Conservation (phyloP, 1,284 basidiomycete genomes). For the Ustilago trichophora region DNA sequence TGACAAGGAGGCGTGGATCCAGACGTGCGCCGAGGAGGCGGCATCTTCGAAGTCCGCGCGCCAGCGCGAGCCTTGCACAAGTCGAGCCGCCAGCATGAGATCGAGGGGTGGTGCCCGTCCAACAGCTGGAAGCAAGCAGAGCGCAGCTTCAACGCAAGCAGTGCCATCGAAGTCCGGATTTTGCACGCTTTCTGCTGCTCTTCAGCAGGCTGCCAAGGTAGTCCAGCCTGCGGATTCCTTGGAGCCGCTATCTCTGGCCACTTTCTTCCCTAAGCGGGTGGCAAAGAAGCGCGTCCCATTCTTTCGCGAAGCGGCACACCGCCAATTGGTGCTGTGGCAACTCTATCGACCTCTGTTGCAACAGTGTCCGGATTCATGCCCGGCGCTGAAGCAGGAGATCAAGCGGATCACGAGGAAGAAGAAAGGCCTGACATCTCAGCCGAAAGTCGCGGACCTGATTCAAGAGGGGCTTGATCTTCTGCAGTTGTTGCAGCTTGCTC, state of each 20-base stretch:
- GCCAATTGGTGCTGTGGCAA: constrained; percentile 31
- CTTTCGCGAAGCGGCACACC: constrained; percentile 34
- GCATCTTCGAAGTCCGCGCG: constrained; percentile 6
- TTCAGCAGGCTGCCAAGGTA: too few species aligned
- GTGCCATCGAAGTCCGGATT: constrained; percentile 20
- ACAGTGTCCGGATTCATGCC: constrained; percentile 17
- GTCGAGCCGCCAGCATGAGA: neutral
- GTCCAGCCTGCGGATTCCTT: neutral
- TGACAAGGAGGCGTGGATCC: constrained; percentile 40
- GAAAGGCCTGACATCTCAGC: constrained; percentile 20
- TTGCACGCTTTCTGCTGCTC: neutral
- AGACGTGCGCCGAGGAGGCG: constrained; percentile 42
- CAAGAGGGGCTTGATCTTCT: constrained; percentile 14
- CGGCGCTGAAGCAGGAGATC: constrained; percentile 13
- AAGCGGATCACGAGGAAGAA: constrained; percentile 16
- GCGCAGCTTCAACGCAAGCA: constrained; percentile 7
- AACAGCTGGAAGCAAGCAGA: neutral
- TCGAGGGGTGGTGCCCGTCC: constrained; percentile 9
- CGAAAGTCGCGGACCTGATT: constrained; percentile 7
- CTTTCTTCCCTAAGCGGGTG: constrained; percentile 15
- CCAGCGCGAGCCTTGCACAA: neutral
- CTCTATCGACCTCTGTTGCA: constrained; percentile 51
- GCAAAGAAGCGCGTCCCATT: constrained; percentile 34
- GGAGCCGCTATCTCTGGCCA: neutral
- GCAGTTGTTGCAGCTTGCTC: constrained; percentile 1